A percentile compares a stretch with the other conserved stretches of the same genome.
Conservation (phyloP, 768 basidiomycete species). For the Mycena amicta region DNA sequence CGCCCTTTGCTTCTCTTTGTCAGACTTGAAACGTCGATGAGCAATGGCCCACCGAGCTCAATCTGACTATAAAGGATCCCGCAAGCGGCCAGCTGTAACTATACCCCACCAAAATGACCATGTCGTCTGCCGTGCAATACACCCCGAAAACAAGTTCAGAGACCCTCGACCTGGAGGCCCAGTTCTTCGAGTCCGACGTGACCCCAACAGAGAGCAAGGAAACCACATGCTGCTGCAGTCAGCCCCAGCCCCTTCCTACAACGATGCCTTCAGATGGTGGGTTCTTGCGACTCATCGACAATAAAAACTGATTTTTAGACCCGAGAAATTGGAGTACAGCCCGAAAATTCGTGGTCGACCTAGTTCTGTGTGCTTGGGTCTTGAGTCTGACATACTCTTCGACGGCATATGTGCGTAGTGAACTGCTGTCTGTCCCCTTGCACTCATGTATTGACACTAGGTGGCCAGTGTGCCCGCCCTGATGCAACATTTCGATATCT, state of each 20-base stretch:
- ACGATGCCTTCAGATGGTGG: neutral
- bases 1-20: no score
- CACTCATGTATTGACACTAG: neutral
- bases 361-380: constrained; percentile 15
- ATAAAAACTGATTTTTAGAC: constrained; percentile 4
- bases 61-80: no score
- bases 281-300: neutral
- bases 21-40: no score
- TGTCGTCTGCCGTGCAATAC: no score
- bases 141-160: no score
- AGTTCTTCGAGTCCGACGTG: neutral
- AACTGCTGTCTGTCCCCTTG: neutral
- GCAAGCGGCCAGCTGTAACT: no score
- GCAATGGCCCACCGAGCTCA: no score
- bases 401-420: constrained; percentile 14
- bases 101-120: no score
- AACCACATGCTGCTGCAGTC: no score
- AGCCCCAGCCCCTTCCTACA: no score
- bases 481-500: constrained; percentile 3
- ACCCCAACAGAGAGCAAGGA: no score
- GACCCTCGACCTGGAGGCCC: neutral
- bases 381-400: constrained; percentile 15
- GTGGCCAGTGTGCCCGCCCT: constrained; percentile 8
- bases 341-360: neutral
- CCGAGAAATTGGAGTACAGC: constrained; percentile 5